phyloP scores from a whole-genome alignment of 192 early-diverging fungal species.

The Coemansia sp. region DNA sequence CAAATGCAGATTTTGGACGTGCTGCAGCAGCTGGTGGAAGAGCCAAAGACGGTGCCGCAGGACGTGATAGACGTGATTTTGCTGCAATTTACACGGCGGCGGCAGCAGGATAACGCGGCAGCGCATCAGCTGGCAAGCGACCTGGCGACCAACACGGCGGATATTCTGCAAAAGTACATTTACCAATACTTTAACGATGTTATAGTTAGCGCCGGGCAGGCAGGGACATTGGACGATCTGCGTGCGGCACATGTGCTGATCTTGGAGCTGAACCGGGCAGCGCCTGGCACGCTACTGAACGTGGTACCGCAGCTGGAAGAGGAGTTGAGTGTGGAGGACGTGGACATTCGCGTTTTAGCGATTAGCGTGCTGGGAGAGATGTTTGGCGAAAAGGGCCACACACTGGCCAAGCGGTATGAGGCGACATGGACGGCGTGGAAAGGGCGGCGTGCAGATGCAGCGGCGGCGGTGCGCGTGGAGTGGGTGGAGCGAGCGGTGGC shows the following conservation, averaged over 20 bases:
- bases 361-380: slow-evolving; percentile 82
- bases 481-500: slow-evolving; percentile 68
- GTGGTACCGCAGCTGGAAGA: slow-evolving; percentile 95
- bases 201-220: slow-evolving; percentile 63
- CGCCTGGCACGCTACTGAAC: slow-evolving; percentile 77
- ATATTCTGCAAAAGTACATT: slow-evolving; percentile 86
- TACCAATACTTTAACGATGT: slow-evolving; percentile 91
- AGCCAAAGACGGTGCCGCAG: slow-evolving; percentile 64
- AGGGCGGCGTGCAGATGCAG: slow-evolving; percentile 74
- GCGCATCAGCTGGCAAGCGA: slow-evolving; percentile 79
- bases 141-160: slow-evolving; percentile 70
- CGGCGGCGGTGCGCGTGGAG: slow-evolving; percentile 62
- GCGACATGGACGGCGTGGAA: slow-evolving; percentile 84
- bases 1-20: slow-evolving; percentile 79
- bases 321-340: slow-evolving; percentile 78
- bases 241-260: slow-evolving; percentile 76
- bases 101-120: slow-evolving; percentile 66
- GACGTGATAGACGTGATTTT: slow-evolving; percentile 88
- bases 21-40: slow-evolving; percentile 79
- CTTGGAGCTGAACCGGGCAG: slow-evolving; percentile 72
- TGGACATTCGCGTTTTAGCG: slow-evolving; percentile 72
- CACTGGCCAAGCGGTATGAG: slow-evolving; percentile 72
- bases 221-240: slow-evolving; percentile 52
- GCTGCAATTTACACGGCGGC: slow-evolving; percentile 68
- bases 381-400: slow-evolving; percentile 77